Conservation (phyloP, 179 eudicot genomes). For the Corrigiola litoralis region DNA sequence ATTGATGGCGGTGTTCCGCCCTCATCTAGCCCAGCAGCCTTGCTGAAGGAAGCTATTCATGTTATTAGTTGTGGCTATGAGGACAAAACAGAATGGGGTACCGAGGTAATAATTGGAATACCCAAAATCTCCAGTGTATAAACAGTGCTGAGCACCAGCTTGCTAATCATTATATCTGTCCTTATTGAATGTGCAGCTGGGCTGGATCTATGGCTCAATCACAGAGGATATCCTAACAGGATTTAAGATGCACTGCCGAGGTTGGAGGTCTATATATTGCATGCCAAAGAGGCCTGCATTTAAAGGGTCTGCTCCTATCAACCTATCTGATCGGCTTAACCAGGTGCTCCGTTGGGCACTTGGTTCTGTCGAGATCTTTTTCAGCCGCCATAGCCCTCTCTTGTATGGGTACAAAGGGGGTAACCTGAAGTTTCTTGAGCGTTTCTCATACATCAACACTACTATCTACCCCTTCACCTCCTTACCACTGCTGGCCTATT, state of each 20-base stretch:
- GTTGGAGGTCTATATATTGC: conserved; percentile 90
- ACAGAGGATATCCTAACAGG: conserved; percentile 91
- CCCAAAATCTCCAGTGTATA: too few relatives aligned
- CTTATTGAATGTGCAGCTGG: conserved; percentile 49
- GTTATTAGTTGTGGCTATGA: conserved; percentile 96
- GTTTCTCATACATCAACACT: conserved; percentile 77
- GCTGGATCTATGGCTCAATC: conserved; percentile 90
- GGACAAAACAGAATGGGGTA: conserved; percentile 96
- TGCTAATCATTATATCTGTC: not conserved
- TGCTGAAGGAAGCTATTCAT: conserved; percentile 93
- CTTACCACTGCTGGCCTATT: conserved; percentile 73
- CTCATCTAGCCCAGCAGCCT: conserved; percentile 93
- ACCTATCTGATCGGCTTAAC: conserved; percentile 77
- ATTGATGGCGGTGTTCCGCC: conserved; percentile 95
- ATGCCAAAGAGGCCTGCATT: conserved; percentile 84
- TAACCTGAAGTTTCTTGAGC: conserved; percentile 74
- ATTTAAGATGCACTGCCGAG: conserved; percentile 94
- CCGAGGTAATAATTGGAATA: conserved; percentile 71
- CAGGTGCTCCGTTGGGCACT: conserved; percentile 95
- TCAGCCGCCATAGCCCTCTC: conserved; percentile 79
- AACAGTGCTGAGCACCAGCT: too few relatives aligned
- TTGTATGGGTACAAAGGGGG: conserved; percentile 73
- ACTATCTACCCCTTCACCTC: conserved; percentile 86
- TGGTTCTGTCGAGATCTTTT: conserved; percentile 87
- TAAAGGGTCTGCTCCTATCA: conserved; percentile 81